Evolutionary conservation across 179 eudicot genomes (phyloP), one percentile per base, ranked within the genome.

Genomic region (Drosera spatulata): DNA sequence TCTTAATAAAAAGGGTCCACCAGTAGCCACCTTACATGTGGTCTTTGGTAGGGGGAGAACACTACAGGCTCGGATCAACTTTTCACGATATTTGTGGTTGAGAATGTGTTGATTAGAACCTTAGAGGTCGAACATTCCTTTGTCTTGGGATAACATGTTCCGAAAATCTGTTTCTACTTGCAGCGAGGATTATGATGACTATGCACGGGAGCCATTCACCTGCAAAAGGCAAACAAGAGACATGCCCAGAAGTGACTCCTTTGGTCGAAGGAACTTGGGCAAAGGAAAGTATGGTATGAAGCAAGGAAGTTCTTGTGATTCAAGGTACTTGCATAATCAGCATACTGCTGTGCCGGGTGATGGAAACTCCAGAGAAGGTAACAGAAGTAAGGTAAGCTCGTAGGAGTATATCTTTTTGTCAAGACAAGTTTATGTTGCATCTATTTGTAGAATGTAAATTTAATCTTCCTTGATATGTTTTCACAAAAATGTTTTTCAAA

Each of bases 161-260:
- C 39, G 13, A 51, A 22, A 7, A 14, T 52, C 2, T 42, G 6
- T 58, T 12, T 64, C 63, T 63, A 15, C 39, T 47, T 79, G 69
- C 91, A 88, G 96, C 60, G 96, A 82, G 58, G 94, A 85, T 54
- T 62, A 67, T 52, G 86, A 80, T 54, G 83, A 80, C 60, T 70
- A 69, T 66, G 42, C 65, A 42, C 82, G 77, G 63, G 89, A 83
- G 51, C 73, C 75, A 64, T 77, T 73, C 44, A 71, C 72, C 59
- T 71, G 87, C 80, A 71, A 71, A 57, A 72, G 78, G 56, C 80
- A 71, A 54, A 69, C 47, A 40, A 79, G 76, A 66, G 84, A 72
- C 48, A 82, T 52, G 51, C 59, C 65, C 39, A 79, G 55, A 58
- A 59, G 53, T 22, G 80, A 72, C 37, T 66, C 67, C 47, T 60